Base-by-base conservation (phyloP, 2,329 filamentous ascomycete genomes). In the Coniochaeta sp. region DNA sequence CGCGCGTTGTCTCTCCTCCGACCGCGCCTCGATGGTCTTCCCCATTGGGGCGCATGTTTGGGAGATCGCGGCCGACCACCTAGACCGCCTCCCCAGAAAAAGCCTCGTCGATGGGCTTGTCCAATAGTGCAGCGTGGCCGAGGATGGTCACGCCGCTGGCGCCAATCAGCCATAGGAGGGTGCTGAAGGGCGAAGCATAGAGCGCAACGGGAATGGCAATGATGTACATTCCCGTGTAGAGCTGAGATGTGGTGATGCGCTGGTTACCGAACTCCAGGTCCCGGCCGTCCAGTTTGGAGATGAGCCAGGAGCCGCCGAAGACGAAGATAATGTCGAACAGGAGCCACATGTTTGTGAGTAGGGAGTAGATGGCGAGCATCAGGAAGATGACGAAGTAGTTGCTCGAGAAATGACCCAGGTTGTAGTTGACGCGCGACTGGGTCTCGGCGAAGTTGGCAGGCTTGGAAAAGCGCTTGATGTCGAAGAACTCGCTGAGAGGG, bases 11-110 rank as follows among this genome's bases (percentile, higher is more conserved):
- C 73, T 72, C 75, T 82, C 77, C 81, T 82, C 78, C 81, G 79
- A 74, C 78, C 83, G 81, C 85, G 87, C 87, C 89, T 87, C 81
- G 89, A 88, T 94, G 91, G 90, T 96, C 92, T 96, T 96, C 91
- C 92, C 92, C 89, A 91, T 83, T 78, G 86, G 89, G 91, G 91
- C 91, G 87, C 85, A 80, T 72, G 75, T 84, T 85, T 79, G 82
- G 91, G 92, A 96, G 91, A 87, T 94, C 87, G 94, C 94, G 92
- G 92, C 90, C 92, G 94, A 97, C 91, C 91, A 95, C 82, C 85
- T 97, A 99, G 88, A 99, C 94, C 91, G 94, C 92, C 92, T 99
- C 94, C 91, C 95, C 94, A 81, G 92, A 96, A 96, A 99, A 99
- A 96, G 91, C 91, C 91, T 95, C 92, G 85, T 97, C 94, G 78